These are phyloP conservation scores for Anisodus tanguticus DNA, from an alignment of 257 asterid species.

Conservation along the genomic window DNA sequence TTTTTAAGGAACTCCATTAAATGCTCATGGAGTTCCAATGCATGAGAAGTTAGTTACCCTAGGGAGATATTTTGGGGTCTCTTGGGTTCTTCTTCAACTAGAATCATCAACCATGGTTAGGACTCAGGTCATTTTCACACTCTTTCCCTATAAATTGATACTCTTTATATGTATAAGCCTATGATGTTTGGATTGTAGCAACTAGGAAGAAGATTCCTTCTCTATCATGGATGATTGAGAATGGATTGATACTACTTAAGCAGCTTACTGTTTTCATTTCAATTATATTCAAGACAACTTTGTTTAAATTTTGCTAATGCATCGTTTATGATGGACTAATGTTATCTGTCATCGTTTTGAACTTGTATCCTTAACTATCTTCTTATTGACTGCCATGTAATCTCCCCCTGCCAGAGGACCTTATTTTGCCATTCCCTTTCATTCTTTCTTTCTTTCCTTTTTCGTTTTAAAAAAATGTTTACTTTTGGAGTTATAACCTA, in stretches of 20 bases:
- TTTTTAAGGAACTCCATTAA: constrained; percentile 54
- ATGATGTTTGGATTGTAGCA: constrained; percentile 62
- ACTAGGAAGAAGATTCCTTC: constrained; percentile 46
- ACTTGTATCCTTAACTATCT: neutral
- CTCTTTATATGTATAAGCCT: constrained; percentile 45
- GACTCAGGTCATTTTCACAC: constrained; percentile 59
- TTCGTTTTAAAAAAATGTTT: too few relatives aligned
- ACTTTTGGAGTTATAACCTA: too few relatives aligned
- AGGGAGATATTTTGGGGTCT: constrained; percentile 61
- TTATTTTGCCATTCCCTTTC: too few relatives aligned
- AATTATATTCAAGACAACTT: constrained; percentile 43
- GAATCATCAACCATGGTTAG: constrained; percentile 84
- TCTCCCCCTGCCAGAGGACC: neutral
- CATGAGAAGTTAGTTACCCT: constrained; percentile 59
- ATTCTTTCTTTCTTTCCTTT: too few relatives aligned
- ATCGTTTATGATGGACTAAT: neutral
- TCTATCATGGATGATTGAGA: constrained; percentile 40
- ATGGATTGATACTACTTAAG: constrained; percentile 26
- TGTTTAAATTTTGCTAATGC: constrained; percentile 13
- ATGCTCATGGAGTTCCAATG: constrained; percentile 64
- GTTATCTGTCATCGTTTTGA: neutral
- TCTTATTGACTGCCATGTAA: neutral
- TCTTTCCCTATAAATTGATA: constrained; percentile 35
- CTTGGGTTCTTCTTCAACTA: constrained; percentile 59
- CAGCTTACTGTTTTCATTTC: constrained; percentile 38